These are phyloP conservation scores for Rhodotorula toruloides DNA, from an alignment of 768 basidiomycete species.

Conservation along the genomic window DNA sequence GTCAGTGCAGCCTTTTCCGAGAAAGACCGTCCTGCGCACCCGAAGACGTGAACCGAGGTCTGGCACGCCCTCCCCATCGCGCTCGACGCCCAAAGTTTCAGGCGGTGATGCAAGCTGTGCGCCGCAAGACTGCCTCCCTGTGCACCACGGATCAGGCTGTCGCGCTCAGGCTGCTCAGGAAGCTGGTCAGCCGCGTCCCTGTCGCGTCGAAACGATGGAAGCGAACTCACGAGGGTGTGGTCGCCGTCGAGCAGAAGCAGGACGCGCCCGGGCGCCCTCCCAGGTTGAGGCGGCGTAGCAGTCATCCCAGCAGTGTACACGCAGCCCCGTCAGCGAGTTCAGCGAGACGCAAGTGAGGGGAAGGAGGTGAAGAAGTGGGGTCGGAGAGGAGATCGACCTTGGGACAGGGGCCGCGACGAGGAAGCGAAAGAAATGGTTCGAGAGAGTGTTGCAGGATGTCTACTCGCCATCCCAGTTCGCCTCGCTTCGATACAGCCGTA, in stretches of 20 bases:
- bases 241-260: slow-evolving; percentile 16
- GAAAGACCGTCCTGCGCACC: slow-evolving; percentile 1
- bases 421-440: neutral
- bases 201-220: neutral
- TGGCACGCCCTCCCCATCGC: neutral
- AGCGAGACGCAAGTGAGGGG: too few relatives aligned
- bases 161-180: neutral
- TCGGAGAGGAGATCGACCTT: neutral
- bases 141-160: neutral
- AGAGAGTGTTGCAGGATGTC: neutral
- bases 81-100: slow-evolving; percentile 4
- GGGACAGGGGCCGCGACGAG: neutral
- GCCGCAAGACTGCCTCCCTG: slow-evolving; percentile 19
- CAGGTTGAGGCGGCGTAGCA: neutral
- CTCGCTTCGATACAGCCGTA: slow-evolving; percentile 39
- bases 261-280: neutral
- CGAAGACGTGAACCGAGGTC: neutral
- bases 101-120: slow-evolving; percentile 2
- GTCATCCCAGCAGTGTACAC: neutral
- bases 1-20: too few relatives aligned
- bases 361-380: neutral
- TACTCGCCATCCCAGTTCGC: slow-evolving; percentile 14
- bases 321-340: too few relatives aligned
- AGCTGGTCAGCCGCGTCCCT: neutral
- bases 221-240: neutral